Evolutionary conservation across 2,329 filamentous ascomycete species (phyloP).

Genomic region (Apiospora malaysiana): DNA sequence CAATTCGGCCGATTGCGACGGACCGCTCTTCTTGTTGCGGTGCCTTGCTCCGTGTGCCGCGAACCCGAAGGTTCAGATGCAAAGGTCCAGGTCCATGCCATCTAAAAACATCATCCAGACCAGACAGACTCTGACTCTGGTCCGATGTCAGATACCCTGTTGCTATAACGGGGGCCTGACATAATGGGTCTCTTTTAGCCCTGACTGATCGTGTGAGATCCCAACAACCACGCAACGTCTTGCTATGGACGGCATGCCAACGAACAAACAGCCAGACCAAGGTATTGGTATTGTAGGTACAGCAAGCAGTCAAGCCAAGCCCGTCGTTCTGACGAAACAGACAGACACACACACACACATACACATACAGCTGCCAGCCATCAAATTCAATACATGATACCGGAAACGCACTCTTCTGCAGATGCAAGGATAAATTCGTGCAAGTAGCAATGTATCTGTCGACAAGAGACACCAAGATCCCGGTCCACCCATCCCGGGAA

Average conservation of each 20-base stretch:
- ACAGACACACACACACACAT: neutral
- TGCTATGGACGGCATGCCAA: too few relatives aligned
- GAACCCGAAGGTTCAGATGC: neutral
- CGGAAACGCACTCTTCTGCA: slow-evolving; percentile 2
- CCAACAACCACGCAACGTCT: neutral
- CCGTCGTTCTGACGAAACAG: neutral
- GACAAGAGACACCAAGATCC: neutral
- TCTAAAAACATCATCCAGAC: too few relatives aligned
- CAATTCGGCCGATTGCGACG: neutral
- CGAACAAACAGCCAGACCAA: too few relatives aligned
- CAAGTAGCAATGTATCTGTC: neutral
- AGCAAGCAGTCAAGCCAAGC: too few relatives aligned
- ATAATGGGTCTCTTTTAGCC: neutral
- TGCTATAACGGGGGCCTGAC: neutral
- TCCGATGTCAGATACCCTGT: slow-evolving; percentile 7
- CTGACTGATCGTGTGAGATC: neutral
- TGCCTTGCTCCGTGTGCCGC: neutral
- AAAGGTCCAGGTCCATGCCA: neutral
- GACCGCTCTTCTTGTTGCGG: neutral
- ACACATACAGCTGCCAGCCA: neutral
- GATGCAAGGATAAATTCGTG: neutral
- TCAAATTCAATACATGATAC: neutral
- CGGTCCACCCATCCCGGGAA: slow-evolving; percentile 3
- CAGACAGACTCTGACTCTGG: neutral
- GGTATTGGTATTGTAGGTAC: too few relatives aligned